Conservation (phyloP, 805 yeast genomes). For the Candida andamanensis region DNA sequence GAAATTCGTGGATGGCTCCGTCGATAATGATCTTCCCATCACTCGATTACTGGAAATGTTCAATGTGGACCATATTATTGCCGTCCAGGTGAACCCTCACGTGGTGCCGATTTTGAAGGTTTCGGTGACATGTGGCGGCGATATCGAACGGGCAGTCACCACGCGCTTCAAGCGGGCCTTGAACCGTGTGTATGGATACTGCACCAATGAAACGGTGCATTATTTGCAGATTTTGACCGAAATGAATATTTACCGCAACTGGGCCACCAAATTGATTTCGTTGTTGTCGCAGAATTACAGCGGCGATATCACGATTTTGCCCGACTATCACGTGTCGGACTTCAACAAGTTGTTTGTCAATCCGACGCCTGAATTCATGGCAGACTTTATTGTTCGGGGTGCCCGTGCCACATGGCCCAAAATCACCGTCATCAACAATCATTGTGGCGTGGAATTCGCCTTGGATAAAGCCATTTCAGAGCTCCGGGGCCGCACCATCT, state of each 20-base stretch:
- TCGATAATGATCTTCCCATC: constrained; percentile 89
- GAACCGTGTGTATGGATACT: constrained; percentile 51
- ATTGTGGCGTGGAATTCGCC: constrained; percentile 84
- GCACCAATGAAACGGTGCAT: constrained; percentile 72
- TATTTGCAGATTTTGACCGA: constrained; percentile 68
- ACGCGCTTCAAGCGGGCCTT: constrained; percentile 49
- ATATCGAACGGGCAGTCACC: constrained; percentile 55
- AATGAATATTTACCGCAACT: constrained; percentile 67
- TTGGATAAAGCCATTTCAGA: constrained; percentile 73
- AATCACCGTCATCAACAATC: constrained; percentile 77
- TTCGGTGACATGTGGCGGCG: constrained; percentile 63
- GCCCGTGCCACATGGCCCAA: constrained; percentile 95
- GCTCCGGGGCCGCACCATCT: constrained; percentile 56
- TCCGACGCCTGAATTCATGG: constrained; percentile 73
- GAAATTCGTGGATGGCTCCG: constrained; percentile 93
- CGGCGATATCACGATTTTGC: constrained; percentile 91
- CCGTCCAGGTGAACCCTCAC: constrained; percentile 96
- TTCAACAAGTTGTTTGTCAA: constrained; percentile 63
- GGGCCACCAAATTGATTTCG: constrained; percentile 68
- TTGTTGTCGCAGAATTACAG: constrained; percentile 81
- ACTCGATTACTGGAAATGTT: constrained; percentile 92
- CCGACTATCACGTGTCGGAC: constrained; percentile 60
- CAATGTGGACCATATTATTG: constrained; percentile 94
- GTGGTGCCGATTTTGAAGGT: constrained; percentile 80
- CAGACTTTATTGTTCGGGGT: constrained; percentile 71